These are phyloP conservation scores for Paxillus rubicundulus DNA, from an alignment of 768 basidiomycete species.

Conservation along the genomic window DNA sequence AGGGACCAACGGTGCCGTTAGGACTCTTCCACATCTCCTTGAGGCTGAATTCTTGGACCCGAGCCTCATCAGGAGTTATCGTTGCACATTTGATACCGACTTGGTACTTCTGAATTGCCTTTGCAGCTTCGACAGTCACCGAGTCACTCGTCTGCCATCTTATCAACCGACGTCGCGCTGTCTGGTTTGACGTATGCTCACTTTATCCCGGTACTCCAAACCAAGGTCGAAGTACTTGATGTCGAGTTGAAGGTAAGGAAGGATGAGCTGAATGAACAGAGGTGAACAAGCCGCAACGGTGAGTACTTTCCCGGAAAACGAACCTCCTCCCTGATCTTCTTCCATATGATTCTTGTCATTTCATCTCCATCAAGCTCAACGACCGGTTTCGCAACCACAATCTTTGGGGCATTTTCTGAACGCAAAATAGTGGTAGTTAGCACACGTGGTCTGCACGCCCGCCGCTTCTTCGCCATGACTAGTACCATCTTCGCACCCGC, in stretches of 20 bases:
- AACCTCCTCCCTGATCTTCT: slow-evolving; percentile 94
- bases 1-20: slow-evolving; percentile 77
- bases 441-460: background rate
- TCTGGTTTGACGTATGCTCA: slow-evolving; percentile 28
- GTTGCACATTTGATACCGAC: slow-evolving; percentile 99
- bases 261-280: slow-evolving; percentile 71
- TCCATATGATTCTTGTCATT: slow-evolving; percentile 99
- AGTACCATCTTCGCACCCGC: background rate
- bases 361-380: slow-evolving; percentile 98
- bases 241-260: slow-evolving; percentile 91
- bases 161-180: slow-evolving; percentile 1
- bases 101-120: slow-evolving; percentile 90
- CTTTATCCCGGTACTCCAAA: slow-evolving; percentile 87
- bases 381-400: slow-evolving; percentile 82
- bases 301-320: slow-evolving; percentile 20
- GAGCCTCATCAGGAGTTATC: slow-evolving; percentile 96
- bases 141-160: slow-evolving; percentile 80
- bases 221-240: slow-evolving; percentile 99
- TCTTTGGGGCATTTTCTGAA: slow-evolving; percentile 45
- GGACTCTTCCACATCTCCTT: slow-evolving; percentile 99
- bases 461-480: background rate
- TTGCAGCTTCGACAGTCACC: slow-evolving; percentile 89
- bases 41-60: slow-evolving; percentile 94
- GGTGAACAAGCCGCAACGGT: background rate
- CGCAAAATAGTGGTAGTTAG: slow-evolving; percentile 3